Base-by-base conservation (phyloP, 306 rosid genomes). In the Hippophae tibetana region DNA sequence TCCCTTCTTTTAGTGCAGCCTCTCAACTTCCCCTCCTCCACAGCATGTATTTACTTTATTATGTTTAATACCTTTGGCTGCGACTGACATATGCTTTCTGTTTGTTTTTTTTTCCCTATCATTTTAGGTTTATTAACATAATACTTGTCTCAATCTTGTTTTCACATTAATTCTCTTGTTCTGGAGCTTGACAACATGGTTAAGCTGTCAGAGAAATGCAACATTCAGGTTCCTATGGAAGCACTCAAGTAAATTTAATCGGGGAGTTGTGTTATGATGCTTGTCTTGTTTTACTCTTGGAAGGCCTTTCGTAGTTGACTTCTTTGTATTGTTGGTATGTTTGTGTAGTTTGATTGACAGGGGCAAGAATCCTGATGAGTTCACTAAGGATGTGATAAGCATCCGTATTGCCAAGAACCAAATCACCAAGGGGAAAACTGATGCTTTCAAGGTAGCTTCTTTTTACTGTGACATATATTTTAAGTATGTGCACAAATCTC, bases 351-450 rank as follows among this genome's bases (percentile, higher is more conserved):
- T 88, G 79, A 90, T 90, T 51, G 98, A 90, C 45, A 95, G 85
- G 44, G 98, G 96, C 63, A 90, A 93, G 79, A 93, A 93, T 77
- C 99, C 97, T 14, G 99, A 93, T 75, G 95, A 93, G 58, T 88
- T 93, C 62, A 89, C 95, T 7, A 81, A 60, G 82, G 99, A 93
- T 77, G 93, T 93, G 56, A 56, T 93, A 64, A 93, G 82, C 73
- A 84, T 82, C 71, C 84, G 97, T 66, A 86, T 93, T 68, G 85
- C 84, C 11, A 93, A 88, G 80, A 93, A 93, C 83, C 95, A 88
- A 75, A 84, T 74, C 60, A 88, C 97, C 44, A 93, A 88, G 76
- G 99, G 97, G 43, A 86, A 84, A 78, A 78, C 99, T 10, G 94
- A 88, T 64, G 84, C 94, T 46, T 77, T 93, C 68, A 92, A 88